Conservation (phyloP, 805 yeast species). For the Candida nanaspora region DNA sequence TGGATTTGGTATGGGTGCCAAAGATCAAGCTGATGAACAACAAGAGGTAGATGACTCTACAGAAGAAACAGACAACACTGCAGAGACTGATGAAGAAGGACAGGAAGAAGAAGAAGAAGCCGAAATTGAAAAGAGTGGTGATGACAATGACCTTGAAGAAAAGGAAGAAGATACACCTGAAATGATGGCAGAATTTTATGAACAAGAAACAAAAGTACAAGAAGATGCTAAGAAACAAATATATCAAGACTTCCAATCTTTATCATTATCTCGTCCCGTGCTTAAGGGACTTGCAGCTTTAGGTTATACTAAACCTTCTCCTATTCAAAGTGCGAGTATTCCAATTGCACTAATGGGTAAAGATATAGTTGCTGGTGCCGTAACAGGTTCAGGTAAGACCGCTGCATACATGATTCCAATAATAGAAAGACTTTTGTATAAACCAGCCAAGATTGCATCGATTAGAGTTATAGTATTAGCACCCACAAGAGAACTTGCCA, state of each 20-base stretch:
- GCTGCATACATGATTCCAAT: conserved; percentile 98
- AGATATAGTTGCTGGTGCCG: conserved; percentile 98
- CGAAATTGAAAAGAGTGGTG: conserved; percentile 24
- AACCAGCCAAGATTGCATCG: conserved; percentile 78
- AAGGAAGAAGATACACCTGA: conserved; percentile 65
- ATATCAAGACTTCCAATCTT: conserved; percentile 63
- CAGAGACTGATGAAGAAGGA: conserved; percentile 11
- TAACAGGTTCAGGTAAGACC: conserved; percentile 98
- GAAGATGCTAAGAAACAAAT: conserved; percentile 32
- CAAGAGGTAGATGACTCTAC: conserved; percentile 30
- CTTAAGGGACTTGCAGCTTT: conserved; percentile 73
- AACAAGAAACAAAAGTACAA: conserved; percentile 45
- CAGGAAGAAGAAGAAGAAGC: conserved; percentile 21
- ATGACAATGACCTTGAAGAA: conserved; percentile 35
- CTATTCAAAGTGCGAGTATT: conserved; percentile 88
- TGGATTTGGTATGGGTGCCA: conserved; percentile 16
- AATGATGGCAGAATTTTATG: conserved; percentile 75
- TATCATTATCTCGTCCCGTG: conserved; percentile 85
- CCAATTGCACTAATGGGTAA: conserved; percentile 92
- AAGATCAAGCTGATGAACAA: conserved; percentile 25
- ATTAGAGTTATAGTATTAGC: conserved; percentile 88
- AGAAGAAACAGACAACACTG: conserved; percentile 18
- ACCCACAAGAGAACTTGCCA: conserved; percentile 97
- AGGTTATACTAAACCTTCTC: conserved; percentile 85
- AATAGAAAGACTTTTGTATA: conserved; percentile 82